phyloP scores from a whole-genome alignment of 805 yeast species.

The Vanderwaltozyma polyspora region DNA sequence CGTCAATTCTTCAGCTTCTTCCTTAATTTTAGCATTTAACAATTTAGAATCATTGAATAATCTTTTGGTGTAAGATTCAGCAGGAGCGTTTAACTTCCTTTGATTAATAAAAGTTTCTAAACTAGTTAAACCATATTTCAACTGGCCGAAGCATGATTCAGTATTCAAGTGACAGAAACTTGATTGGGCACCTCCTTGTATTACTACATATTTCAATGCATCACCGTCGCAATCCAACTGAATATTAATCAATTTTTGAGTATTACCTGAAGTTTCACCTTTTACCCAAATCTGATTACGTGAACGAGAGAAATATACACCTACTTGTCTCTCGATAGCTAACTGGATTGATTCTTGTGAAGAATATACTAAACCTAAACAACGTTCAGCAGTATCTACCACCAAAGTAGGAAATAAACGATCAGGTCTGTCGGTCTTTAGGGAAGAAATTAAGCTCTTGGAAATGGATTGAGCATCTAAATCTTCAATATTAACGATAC shows the following conservation, averaged over 20 bases:
- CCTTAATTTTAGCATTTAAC: constrained; percentile 78
- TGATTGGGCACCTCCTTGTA: constrained; percentile 54
- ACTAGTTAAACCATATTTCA: constrained; percentile 44
- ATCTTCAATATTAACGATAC: constrained; percentile 5
- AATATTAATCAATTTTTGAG: constrained; percentile 59
- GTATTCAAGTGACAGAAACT: constrained; percentile 87
- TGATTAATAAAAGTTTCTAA: constrained; percentile 56
- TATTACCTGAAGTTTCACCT: constrained; percentile 94
- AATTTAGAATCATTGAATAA: constrained; percentile 68
- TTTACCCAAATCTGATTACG: constrained; percentile 91
- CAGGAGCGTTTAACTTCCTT: constrained; percentile 60
- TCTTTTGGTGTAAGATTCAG: constrained; percentile 89
- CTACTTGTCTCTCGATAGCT: constrained; percentile 70
- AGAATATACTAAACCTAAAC: constrained; percentile 86
- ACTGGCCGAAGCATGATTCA: constrained; percentile 71
- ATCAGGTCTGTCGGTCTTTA: constrained; percentile 77
- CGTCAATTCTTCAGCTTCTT: constrained; percentile 91
- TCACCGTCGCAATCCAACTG: constrained; percentile 88
- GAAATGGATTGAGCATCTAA: constrained; percentile 12
- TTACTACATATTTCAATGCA: constrained; percentile 76
- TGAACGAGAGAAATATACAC: constrained; percentile 85
- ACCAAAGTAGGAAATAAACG: constrained; percentile 80
- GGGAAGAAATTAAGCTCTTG: constrained; percentile 32
- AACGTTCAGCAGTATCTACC: constrained; percentile 52
- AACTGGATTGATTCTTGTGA: constrained; percentile 70